phyloP scores from a whole-genome alignment of 2,329 filamentous ascomycete species.

The Kalmusia sp. region DNA sequence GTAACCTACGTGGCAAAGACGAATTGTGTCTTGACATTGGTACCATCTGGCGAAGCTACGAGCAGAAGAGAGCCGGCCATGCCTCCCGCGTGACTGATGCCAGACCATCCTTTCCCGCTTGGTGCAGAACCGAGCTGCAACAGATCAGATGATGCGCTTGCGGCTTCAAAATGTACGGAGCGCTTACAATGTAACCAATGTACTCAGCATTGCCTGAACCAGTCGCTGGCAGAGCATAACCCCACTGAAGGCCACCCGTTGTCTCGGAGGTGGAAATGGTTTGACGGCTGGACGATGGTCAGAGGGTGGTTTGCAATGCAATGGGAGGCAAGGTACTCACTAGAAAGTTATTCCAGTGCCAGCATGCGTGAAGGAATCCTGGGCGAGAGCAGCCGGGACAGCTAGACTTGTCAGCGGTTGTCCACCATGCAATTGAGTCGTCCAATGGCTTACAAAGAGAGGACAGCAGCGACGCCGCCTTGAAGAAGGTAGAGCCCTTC shows the following conservation, averaged over 20 bases:
- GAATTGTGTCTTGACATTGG: conserved; percentile 40
- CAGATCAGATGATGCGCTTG: conserved; percentile 16
- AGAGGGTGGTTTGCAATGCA: too few relatives aligned
- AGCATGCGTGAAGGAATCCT: conserved; percentile 39
- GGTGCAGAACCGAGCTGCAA: conserved; percentile 36
- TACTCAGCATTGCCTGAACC: conserved; percentile 41
- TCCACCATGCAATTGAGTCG: conserved; percentile 5
- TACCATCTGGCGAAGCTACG: conserved; percentile 37
- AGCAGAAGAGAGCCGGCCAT: conserved; percentile 46
- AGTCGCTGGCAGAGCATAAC: conserved; percentile 38
- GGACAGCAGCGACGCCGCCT: conserved; percentile 46
- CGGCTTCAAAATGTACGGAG: background rate
- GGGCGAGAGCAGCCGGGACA: conserved; percentile 34
- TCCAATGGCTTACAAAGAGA: conserved; percentile 35
- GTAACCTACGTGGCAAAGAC: conserved; percentile 35
- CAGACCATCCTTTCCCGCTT: conserved; percentile 43
- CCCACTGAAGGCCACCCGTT: conserved; percentile 43
- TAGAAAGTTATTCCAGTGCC: conserved; percentile 41
- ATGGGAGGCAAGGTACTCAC: too few relatives aligned
- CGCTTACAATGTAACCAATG: conserved; percentile 45
- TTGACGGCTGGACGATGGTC: conserved; percentile 28
- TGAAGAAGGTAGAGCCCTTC: conserved; percentile 42
- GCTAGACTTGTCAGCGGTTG: conserved; percentile 24
- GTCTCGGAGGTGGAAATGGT: conserved; percentile 33
- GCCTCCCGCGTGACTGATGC: conserved; percentile 44